Evolutionary conservation across 192 early-diverging fungal species (phyloP), one percentile per base, ranked within the genome.

Genomic region (Umbelopsis ramanniana): DNA sequence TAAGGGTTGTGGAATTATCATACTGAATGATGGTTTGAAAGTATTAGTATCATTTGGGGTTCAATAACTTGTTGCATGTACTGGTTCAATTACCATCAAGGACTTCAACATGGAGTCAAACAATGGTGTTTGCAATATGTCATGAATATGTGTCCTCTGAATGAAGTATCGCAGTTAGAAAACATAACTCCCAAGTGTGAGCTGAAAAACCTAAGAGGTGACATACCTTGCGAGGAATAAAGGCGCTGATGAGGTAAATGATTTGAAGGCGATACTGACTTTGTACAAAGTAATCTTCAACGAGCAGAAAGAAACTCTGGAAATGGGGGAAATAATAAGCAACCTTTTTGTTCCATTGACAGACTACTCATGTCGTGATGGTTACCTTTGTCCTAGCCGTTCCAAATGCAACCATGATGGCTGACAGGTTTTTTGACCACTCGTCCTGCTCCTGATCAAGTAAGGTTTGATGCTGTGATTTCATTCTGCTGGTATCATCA

Each of bases 41-140:
- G 12, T 12, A 19, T 37, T 14, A 12, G 35, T 1, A 19, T 8
- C 12, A 63, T 4, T 26, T 14, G 35, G 6, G 7, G 8, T 63
- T 63, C 33, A 37, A 37, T 3, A 12, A n/a, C 29, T 1, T 29
- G 15, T 15, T 19, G 3, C 33, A 17, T 66, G 9, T 1, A 29
- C 3, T 29, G 1, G 29, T 2, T 29, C 29, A 29, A 19, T 45
- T 83, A 86, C 85, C 83, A 84, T 86, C 48, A 86, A 46, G 11
- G 85, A 86, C 5, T 81, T 76, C 0, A 86, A 48, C 45, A 86
- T 69, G 5, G 82, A 84, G 33, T 77, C 73, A 52, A 86, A 86
- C 17, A 86, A 73, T 14, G 85, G 83, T 21, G 85, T 86, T 15
- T 80, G 81, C 35, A 86, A 53, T 52, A 86, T 86, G 68, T 86